Evolutionary conservation across 1,139 yeast species (phyloP).

Genomic region (Pichia cactophila): DNA sequence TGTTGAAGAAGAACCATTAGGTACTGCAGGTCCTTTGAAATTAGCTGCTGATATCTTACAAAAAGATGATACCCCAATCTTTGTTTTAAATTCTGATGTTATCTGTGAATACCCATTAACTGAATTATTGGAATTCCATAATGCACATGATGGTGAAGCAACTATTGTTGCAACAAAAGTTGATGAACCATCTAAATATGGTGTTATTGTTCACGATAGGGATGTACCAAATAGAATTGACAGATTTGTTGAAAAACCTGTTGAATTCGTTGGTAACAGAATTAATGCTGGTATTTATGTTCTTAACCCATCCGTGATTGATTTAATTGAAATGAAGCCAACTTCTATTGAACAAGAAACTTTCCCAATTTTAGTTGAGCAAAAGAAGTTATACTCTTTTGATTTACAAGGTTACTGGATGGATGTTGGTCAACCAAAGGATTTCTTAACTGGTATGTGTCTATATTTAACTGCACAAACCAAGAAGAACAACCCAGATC

Average conservation of each 20-base stretch:
- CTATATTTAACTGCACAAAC: constrained; percentile 82
- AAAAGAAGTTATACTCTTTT: constrained; percentile 84
- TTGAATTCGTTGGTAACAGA: constrained; percentile 97
- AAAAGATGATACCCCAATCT: constrained; percentile 95
- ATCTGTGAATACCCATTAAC: constrained; percentile 97
- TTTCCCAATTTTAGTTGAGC: constrained; percentile 91
- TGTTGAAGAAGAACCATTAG: constrained; percentile 98
- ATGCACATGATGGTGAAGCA: constrained; percentile 94
- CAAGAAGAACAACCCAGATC: constrained; percentile 67
- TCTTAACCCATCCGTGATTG: constrained; percentile 93
- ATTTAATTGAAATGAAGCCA: constrained; percentile 94
- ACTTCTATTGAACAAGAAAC: constrained; percentile 99
- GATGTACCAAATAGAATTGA: constrained; percentile 90
- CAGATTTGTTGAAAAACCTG: constrained; percentile 99
- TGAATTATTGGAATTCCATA: constrained; percentile 89
- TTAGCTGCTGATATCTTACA: constrained; percentile 90
- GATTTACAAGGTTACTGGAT: constrained; percentile 99
- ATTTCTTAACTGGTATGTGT: constrained; percentile 93
- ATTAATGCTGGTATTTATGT: constrained; percentile 96
- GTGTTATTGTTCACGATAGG: constrained; percentile 97
- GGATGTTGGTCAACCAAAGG: constrained; percentile 99
- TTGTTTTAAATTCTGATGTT: constrained; percentile 96
- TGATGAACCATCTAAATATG: constrained; percentile 98
- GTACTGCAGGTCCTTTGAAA: constrained; percentile 98
- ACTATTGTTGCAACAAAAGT: constrained; percentile 99